Evolutionary conservation across 345 rosid species (phyloP).

Genomic region (Salix dunnii): DNA sequence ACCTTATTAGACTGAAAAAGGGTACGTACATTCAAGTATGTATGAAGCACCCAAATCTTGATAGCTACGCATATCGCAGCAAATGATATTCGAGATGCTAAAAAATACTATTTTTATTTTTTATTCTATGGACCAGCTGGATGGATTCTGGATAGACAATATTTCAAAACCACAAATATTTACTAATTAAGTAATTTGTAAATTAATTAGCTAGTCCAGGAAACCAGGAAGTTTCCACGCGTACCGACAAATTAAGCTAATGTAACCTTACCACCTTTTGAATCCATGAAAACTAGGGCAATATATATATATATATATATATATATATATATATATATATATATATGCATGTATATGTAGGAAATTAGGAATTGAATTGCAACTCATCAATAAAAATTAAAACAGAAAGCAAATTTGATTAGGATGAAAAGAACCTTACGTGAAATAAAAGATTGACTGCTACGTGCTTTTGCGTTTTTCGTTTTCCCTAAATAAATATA

Average conservation of each 20-base stretch:
- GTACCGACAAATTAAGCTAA: not conserved
- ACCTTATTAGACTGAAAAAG: slow-evolving; percentile 8
- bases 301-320: no score
- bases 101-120: slow-evolving; percentile 8
- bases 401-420: no score
- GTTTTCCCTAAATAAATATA: no score
- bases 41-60: slow-evolving; percentile 30
- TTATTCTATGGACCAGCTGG: slow-evolving; percentile 9
- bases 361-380: no score
- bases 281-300: no score
- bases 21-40: slow-evolving; percentile 30
- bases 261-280: no score
- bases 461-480: no score
- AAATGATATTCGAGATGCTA: slow-evolving; percentile 31
- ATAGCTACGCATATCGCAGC: slow-evolving; percentile 9
- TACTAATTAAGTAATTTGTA: slow-evolving; percentile 8
- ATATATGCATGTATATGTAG: no score
- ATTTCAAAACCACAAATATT: slow-evolving; percentile 2
- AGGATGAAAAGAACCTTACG: no score
- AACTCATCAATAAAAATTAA: no score
- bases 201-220: slow-evolving; percentile 1
- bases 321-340: no score
- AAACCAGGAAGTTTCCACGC: slow-evolving; percentile 19
- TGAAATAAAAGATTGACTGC: no score
- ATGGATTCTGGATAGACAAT: slow-evolving; percentile 22